Evolutionary conservation across 257 asterid species (phyloP).

Genomic region (Solanum raphanifolium): DNA sequence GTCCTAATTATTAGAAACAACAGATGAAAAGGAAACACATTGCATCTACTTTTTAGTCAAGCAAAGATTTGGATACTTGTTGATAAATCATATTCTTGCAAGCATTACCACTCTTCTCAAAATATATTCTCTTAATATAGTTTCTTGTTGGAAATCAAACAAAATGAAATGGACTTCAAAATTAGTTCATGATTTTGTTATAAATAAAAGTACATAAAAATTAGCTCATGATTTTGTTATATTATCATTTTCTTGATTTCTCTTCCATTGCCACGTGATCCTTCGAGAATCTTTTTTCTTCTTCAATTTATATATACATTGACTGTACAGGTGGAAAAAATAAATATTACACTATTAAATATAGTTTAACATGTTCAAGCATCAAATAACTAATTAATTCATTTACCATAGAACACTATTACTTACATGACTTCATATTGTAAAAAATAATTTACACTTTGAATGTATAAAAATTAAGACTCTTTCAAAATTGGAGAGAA

Average conservation of each 20-base stretch:
- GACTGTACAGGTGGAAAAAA: neutral
- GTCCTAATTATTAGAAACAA: neutral
- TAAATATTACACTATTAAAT: neutral
- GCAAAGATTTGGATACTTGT: conserved; percentile 36
- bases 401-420: neutral
- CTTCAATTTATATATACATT: neutral
- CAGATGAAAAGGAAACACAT: neutral
- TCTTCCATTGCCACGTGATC: neutral
- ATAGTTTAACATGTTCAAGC: neutral
- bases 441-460: neutral
- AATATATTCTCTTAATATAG: conserved; percentile 21
- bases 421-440: neutral
- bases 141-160: conserved; percentile 16
- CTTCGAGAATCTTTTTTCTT: too few relatives aligned
- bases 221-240: neutral
- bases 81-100: conserved; percentile 30
- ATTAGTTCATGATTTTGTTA: neutral
- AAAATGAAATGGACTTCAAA: neutral
- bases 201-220: neutral
- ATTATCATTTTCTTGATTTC: neutral
- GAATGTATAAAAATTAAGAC: neutral
- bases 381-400: neutral
- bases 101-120: conserved; percentile 25
- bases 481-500: neutral
- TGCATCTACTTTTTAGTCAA: conserved; percentile 35